These are phyloP conservation scores for Aspergillus nomiae DNA, from an alignment of 2,329 filamentous ascomycete genomes.

Conservation along the genomic window DNA sequence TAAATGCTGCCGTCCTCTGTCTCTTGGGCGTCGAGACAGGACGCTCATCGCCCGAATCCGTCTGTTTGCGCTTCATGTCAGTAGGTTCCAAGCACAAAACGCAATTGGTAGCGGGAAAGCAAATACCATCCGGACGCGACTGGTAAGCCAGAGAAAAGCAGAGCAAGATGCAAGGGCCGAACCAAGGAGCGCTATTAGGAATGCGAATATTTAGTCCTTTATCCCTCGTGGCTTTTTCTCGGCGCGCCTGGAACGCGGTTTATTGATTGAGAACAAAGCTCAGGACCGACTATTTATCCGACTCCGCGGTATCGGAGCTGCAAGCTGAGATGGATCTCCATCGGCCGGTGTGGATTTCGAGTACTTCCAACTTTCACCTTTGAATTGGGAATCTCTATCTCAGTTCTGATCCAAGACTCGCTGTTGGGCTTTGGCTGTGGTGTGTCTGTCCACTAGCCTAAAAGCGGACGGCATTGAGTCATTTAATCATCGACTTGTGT, in stretches of 20 bases:
- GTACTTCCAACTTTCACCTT: neutral
- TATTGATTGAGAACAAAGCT: neutral
- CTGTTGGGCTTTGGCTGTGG: conserved; percentile 1
- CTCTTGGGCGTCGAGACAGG: conserved; percentile 44
- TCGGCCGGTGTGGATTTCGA: neutral
- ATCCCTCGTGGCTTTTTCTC: conserved; percentile 13
- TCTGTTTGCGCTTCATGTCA: conserved; percentile 47
- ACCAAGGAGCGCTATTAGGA: conserved; percentile 7
- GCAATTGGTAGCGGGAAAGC: conserved; percentile 17
- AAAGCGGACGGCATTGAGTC: conserved; percentile 3
- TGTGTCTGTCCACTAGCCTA: neutral
- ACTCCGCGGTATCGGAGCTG: conserved; percentile 31
- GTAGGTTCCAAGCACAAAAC: conserved; percentile 17
- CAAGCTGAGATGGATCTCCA: neutral
- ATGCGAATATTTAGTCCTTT: conserved; percentile 16
- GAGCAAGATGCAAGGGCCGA: conserved; percentile 28
- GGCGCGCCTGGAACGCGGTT: conserved; percentile 22
- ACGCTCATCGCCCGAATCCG: conserved; percentile 38
- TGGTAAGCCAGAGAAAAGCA: conserved; percentile 1
- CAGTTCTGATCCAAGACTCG: neutral
- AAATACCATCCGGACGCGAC: conserved; percentile 33
- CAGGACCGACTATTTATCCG: conserved; percentile 34
- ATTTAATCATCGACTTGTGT: neutral
- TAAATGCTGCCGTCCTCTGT: conserved; percentile 30
- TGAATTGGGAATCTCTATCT: neutral